Conservation (phyloP, 2,329 filamentous ascomycete species). For the Furcasterigmium sp. region DNA sequence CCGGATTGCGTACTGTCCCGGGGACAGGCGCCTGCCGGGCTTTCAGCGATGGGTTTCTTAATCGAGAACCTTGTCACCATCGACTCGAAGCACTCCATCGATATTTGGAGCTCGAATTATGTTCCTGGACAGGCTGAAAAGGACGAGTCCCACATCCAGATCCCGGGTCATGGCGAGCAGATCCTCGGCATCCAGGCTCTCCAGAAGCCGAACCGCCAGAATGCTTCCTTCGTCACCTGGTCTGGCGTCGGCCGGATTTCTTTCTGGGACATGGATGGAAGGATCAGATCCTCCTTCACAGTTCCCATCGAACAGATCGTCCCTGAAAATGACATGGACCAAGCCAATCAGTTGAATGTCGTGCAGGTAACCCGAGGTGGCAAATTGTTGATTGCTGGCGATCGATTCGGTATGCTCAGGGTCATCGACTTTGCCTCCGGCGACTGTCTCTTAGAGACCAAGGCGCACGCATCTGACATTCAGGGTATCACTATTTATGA, state of each 20-base stretch:
- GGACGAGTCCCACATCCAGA: slow-evolving; percentile 42
- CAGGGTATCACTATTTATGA: slow-evolving; percentile 74
- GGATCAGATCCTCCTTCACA: slow-evolving; percentile 56
- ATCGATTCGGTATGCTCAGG: slow-evolving; percentile 77
- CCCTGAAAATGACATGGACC: slow-evolving; percentile 43
- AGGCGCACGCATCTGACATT: slow-evolving; percentile 83
- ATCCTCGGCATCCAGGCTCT: slow-evolving; percentile 72
- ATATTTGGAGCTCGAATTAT: slow-evolving; percentile 52
- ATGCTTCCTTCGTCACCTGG: slow-evolving; percentile 83
- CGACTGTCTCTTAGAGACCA: slow-evolving; percentile 62
- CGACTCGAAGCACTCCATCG: slow-evolving; percentile 69
- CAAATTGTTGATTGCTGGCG: slow-evolving; percentile 71
- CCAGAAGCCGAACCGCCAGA: slow-evolving; percentile 49
- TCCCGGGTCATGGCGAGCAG: slow-evolving; percentile 58
- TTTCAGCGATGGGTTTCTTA: slow-evolving; percentile 66
- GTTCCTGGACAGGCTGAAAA: slow-evolving; percentile 31
- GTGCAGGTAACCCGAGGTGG: slow-evolving; percentile 56
- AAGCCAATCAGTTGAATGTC: slow-evolving; percentile 54
- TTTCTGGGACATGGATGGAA: slow-evolving; percentile 76
- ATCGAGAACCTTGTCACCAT: slow-evolving; percentile 66
- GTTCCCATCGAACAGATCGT: slow-evolving; percentile 63
- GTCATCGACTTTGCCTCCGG: slow-evolving; percentile 60
- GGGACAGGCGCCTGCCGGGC: slow-evolving; percentile 33
- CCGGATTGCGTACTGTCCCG: slow-evolving; percentile 31
- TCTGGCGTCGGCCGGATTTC: slow-evolving; percentile 73